Conservation (phyloP, 148 eudicot genomes). For the Chenopodium album region DNA sequence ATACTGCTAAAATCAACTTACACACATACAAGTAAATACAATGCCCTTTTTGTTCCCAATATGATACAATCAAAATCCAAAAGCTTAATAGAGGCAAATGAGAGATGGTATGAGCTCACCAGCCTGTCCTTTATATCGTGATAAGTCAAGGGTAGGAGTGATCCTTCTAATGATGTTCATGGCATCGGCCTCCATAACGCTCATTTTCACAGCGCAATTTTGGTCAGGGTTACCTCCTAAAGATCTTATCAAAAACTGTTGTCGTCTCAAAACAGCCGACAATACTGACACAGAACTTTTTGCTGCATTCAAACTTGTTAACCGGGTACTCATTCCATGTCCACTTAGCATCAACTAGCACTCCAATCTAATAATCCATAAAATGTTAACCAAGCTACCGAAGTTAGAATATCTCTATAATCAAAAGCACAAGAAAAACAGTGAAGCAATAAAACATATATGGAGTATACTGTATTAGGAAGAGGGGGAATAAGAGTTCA, state of each 20-base stretch:
- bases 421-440: neutral
- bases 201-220: constrained; percentile 33
- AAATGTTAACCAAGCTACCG: neutral
- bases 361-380: neutral
- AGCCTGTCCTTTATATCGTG: constrained; percentile 88
- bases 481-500: neutral
- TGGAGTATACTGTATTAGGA: neutral
- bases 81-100: neutral
- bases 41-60: neutral
- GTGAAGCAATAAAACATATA: neutral
- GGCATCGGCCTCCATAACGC: constrained; percentile 61
- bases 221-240: constrained; percentile 39
- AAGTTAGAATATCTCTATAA: neutral
- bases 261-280: constrained; percentile 57
- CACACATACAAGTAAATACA: no score
- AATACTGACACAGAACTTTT: constrained; percentile 32
- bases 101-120: constrained; percentile 44
- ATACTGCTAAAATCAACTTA: no score
- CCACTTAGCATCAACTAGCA: constrained; percentile 35
- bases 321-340: constrained; percentile 39
- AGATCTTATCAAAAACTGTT: constrained; percentile 56
- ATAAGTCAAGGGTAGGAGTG: constrained; percentile 60
- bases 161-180: constrained; percentile 58
- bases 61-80: neutral
- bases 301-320: constrained; percentile 27